phyloP scores from a whole-genome alignment of 805 yeast species.

The Brettanomyces nanus region DNA sequence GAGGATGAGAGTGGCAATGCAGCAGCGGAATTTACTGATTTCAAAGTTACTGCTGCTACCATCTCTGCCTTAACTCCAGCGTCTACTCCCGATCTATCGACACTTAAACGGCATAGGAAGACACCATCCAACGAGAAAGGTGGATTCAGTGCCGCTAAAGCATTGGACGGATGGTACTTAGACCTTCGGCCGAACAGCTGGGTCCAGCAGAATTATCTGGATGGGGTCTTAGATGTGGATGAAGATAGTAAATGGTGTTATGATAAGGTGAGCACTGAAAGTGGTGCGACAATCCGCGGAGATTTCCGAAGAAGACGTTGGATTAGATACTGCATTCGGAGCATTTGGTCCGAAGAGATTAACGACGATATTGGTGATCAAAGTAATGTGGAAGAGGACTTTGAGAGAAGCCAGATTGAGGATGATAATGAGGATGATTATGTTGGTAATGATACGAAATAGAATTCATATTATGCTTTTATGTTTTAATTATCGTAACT shows the following conservation, averaged over 20 bases:
- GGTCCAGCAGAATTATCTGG: constrained; percentile 45
- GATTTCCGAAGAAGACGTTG: constrained; percentile 59
- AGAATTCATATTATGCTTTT: too few species aligned
- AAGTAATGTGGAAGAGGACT: too few species aligned
- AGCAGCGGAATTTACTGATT: too few species aligned
- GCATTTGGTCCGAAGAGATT: constrained; percentile 13
- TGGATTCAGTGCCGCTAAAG: constrained; percentile 8
- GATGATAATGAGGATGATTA: too few species aligned
- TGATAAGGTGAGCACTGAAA: constrained; percentile 33
- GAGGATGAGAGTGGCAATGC: too few species aligned
- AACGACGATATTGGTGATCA: constrained; percentile 5
- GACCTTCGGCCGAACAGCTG: constrained; percentile 59
- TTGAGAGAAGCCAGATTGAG: too few species aligned
- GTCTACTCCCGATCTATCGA: background rate
- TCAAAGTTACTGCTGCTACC: background rate
- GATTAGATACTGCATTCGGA: constrained; percentile 38
- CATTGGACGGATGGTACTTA: constrained; percentile 46
- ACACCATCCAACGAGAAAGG: background rate
- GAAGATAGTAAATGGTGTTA: constrained; percentile 82
- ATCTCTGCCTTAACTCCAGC: background rate
- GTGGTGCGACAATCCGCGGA: constrained; percentile 26
- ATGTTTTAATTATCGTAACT: too few species aligned
- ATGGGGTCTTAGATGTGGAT: constrained; percentile 52
- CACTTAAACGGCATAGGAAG: background rate
- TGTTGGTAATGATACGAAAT: too few species aligned